Percentiles rank a stretch among this genome's conserved stretches.
Conservation (phyloP, 2,329 filamentous ascomycete species). For the Colletotrichum incanum region DNA sequence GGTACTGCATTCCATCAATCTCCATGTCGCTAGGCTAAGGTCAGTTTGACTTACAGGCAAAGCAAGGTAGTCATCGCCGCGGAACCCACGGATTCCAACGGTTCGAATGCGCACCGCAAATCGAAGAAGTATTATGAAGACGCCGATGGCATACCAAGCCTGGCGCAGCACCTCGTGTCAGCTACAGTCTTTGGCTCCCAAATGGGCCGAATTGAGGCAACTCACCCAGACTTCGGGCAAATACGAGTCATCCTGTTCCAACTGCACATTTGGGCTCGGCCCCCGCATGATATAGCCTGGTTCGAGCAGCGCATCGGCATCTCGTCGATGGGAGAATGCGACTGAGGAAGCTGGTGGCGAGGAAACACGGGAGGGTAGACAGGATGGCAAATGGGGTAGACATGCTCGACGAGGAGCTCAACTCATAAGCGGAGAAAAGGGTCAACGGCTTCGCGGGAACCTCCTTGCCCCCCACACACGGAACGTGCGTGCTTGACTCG, state of each 20-base stretch:
- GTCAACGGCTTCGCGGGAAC: background rate
- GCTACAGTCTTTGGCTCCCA: background rate
- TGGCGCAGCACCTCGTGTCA: conserved; percentile 3
- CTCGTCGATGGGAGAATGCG: background rate
- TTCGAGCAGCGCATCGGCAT: conserved; percentile 19
- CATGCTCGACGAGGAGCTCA: background rate
- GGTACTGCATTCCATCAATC: conserved; percentile 39
- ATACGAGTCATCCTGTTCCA: conserved; percentile 41
- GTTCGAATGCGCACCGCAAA: conserved; percentile 44
- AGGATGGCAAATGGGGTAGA: background rate
- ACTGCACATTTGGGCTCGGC: conserved; percentile 36
- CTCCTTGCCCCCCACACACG: background rate
- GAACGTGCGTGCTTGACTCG: background rate
- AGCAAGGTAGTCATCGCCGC: conserved; percentile 45
- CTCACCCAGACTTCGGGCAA: conserved; percentile 45
- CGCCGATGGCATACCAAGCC: conserved; percentile 43
- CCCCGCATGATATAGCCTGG: conserved; percentile 29
- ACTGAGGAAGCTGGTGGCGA: background rate
- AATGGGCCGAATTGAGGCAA: too few relatives aligned
- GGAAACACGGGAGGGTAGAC: background rate
- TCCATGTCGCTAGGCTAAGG: too few relatives aligned
- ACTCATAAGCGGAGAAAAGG: too few relatives aligned
- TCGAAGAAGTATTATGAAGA: conserved; percentile 43
- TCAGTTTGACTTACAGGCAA: conserved; percentile 33
- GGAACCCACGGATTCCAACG: conserved; percentile 43